Evolutionary conservation across 1,284 basidiomycete species (phyloP).

Genomic region (Boletellus dicymbophilus): DNA sequence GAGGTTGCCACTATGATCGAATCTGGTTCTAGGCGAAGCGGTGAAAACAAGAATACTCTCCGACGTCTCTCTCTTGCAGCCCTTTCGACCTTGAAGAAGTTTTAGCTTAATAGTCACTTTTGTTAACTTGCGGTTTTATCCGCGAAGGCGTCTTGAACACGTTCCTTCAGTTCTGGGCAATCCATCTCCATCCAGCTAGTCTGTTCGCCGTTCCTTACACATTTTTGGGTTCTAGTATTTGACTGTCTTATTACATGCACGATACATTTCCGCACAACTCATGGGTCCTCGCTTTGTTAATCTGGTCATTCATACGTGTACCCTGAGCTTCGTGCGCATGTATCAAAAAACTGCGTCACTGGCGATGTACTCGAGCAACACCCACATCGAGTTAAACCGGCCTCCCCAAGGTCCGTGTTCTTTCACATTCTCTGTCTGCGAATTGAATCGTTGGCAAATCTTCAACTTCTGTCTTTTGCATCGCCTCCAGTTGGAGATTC

Average conservation of each 20-base stretch:
- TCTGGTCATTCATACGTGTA: constrained; percentile 1
- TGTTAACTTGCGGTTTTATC: constrained; percentile 2
- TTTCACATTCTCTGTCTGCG: constrained; percentile 6
- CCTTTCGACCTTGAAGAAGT: constrained; percentile 27
- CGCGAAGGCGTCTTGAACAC: constrained; percentile 8
- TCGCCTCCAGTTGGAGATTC: constrained; percentile 30
- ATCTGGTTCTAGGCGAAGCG: constrained; percentile 14
- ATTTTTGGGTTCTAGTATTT: too few species aligned
- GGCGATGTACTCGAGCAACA: neutral
- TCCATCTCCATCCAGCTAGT: neutral
- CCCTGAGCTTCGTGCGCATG: constrained; percentile 1
- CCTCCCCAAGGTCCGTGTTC: neutral
- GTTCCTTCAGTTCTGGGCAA: neutral
- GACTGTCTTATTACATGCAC: neutral
- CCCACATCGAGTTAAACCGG: too few species aligned
- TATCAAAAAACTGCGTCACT: neutral
- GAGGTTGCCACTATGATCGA: constrained; percentile 18
- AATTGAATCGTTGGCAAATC: constrained; percentile 22
- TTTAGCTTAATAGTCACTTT: constrained; percentile 6
- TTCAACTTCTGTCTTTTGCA: constrained; percentile 7
- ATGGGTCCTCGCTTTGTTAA: constrained; percentile 26
- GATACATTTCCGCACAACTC: neutral
- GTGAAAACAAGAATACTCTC: constrained; percentile 21
- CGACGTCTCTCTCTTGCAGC: constrained; percentile 31
- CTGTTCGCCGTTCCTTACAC: constrained; percentile 8